These are phyloP conservation scores for Lasiosphaeris hirsuta DNA, from an alignment of 495 filamentous ascomycete species.

Conservation along the genomic window DNA sequence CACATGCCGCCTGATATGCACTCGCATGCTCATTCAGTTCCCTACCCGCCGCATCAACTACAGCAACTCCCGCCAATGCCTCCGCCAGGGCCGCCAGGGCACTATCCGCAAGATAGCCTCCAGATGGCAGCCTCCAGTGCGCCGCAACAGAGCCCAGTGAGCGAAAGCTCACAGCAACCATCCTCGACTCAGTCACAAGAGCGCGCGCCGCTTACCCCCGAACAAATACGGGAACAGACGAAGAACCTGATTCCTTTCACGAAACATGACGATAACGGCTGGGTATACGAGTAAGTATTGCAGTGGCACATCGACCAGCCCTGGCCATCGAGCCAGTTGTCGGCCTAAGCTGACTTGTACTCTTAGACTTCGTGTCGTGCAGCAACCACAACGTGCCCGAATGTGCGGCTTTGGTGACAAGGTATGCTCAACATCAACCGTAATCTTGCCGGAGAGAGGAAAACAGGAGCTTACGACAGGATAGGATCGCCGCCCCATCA, in stretches of 20 bases:
- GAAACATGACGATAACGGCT: slow-evolving; percentile 23
- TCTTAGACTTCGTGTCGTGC: slow-evolving; percentile 74
- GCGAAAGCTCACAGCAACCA: slow-evolving; percentile 15
- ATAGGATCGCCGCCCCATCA: slow-evolving; percentile 92
- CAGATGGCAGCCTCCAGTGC: slow-evolving; percentile 19
- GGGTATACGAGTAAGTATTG: slow-evolving; percentile 29
- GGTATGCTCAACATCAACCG: slow-evolving; percentile 42
- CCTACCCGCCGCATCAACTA: slow-evolving; percentile 25
- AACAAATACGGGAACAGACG: slow-evolving; percentile 28
- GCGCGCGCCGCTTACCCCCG: slow-evolving; percentile 24
- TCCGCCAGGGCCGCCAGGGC: slow-evolving; percentile 17
- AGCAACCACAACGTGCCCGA: slow-evolving; percentile 89
- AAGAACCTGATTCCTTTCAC: slow-evolving; percentile 30
- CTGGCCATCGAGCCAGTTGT: neutral
- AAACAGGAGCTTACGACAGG: slow-evolving; percentile 7
- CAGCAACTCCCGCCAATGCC: slow-evolving; percentile 32
- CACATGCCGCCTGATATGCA: slow-evolving; percentile 11
- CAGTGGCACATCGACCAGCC: neutral
- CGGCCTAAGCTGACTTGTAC: neutral
- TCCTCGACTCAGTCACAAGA: slow-evolving; percentile 18
- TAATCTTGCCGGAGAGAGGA: neutral
- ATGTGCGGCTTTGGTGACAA: slow-evolving; percentile 99
- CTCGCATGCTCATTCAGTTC: slow-evolving; percentile 17
- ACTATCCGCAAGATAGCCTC: slow-evolving; percentile 23
- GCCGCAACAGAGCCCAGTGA: slow-evolving; percentile 19